These are phyloP conservation scores for Acer negundo DNA, from an alignment of 345 rosid genomes.

Conservation along the genomic window DNA sequence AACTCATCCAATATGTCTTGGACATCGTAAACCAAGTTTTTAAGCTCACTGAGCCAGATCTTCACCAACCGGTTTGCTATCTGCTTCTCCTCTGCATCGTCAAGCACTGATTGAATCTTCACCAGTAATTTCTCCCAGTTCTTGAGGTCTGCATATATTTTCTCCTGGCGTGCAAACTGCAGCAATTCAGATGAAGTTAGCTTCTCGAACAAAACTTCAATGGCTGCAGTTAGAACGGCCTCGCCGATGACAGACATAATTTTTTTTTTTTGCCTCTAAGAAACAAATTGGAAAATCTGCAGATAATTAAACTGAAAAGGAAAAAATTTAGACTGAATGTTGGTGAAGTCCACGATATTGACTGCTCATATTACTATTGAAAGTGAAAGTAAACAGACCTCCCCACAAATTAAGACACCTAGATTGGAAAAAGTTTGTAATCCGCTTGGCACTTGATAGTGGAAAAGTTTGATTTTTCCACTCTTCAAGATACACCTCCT, in stretches of 20 bases:
- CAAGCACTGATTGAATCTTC: slow-evolving; percentile 10
- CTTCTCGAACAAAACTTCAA: slow-evolving; percentile 2
- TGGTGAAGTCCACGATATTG: too few relatives aligned
- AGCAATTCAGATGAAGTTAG: slow-evolving; percentile 13
- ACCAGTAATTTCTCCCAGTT: slow-evolving; percentile 9
- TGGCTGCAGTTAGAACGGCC: background rate
- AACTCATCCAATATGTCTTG: slow-evolving; percentile 28
- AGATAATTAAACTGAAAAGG: background rate
- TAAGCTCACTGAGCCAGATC: slow-evolving; percentile 20
- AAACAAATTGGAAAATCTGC: background rate
- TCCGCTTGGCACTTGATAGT: too few relatives aligned
- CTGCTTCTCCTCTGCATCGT: slow-evolving; percentile 23
- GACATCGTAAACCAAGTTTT: slow-evolving; percentile 15
- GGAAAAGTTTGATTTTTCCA: too few relatives aligned
- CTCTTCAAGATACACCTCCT: too few relatives aligned
- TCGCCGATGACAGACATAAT: background rate
- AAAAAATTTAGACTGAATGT: too few relatives aligned
- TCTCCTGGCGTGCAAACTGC: background rate
- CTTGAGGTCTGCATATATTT: background rate
- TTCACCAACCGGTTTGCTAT: background rate
- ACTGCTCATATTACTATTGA: too few relatives aligned
- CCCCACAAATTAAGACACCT: too few relatives aligned
- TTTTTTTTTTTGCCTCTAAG: background rate
- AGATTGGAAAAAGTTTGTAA: too few relatives aligned
- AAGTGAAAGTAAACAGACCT: too few relatives aligned